Conservation (phyloP, 176 grass and related monocot genomes). For the bread wheat (Triticum aestivum) region IWGSC_CS_RefSeq_v2.1 NC_057794.1:22173209-22173708, state of each 20-base stretch:
- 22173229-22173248: slow-evolving; percentile 11
- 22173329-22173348: slow-evolving; percentile 84
- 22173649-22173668: slow-evolving; percentile 23
- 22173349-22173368: slow-evolving; percentile 65
- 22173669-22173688: slow-evolving; percentile 22
- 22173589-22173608: slow-evolving; percentile 90
- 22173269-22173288: slow-evolving; percentile 66
- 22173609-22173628: slow-evolving; percentile 42
- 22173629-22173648: slow-evolving; percentile 36
- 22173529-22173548: slow-evolving; percentile 35
- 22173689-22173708: slow-evolving; percentile 6
- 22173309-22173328: slow-evolving; percentile 42
- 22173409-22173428: slow-evolving; percentile 44
- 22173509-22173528: slow-evolving; percentile 45
- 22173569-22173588: slow-evolving; percentile 25
- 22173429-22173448: slow-evolving; percentile 14
- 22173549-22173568: slow-evolving; percentile 35
- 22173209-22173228: background rate
- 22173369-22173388: slow-evolving; percentile 60
- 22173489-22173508: slow-evolving; percentile 68
- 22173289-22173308: slow-evolving; percentile 58
- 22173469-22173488: slow-evolving; percentile 35
- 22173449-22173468: slow-evolving; percentile 40
- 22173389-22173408: slow-evolving; percentile 67
- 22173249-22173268: slow-evolving; percentile 20